phyloP scores from a whole-genome alignment of 2,329 filamentous ascomycete genomes.

The Pestalotiopsis sp. region DNA sequence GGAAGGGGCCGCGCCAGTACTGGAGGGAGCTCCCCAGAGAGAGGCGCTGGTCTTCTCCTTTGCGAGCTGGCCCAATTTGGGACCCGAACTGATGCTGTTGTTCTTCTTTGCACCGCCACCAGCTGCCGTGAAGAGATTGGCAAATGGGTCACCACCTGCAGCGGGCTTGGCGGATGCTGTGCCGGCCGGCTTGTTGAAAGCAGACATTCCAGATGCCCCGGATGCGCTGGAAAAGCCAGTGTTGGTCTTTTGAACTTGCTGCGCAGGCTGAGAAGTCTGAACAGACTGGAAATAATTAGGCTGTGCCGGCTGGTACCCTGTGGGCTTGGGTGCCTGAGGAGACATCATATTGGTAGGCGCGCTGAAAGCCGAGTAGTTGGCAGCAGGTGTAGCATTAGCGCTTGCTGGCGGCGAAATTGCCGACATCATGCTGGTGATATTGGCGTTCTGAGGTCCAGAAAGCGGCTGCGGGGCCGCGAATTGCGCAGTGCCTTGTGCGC shows the following conservation, averaged over 20 bases:
- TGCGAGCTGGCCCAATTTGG: constrained; percentile 90
- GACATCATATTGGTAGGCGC: constrained; percentile 47
- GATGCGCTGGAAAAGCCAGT: constrained; percentile 18
- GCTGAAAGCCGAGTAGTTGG: constrained; percentile 67
- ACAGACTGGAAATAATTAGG: constrained; percentile 98
- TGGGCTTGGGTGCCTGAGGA: constrained; percentile 51
- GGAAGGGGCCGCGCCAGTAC: constrained; percentile 16
- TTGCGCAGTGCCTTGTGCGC: constrained; percentile 61
- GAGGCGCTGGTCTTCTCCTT: constrained; percentile 96
- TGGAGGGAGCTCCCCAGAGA: constrained; percentile 80
- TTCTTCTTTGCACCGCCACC: constrained; percentile 77
- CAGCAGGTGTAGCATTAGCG: constrained; percentile 54
- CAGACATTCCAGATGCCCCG: constrained; percentile 23
- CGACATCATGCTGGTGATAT: constrained; percentile 80
- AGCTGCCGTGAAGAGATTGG: constrained; percentile 79
- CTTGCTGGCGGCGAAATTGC: constrained; percentile 77
- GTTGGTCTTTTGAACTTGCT: constrained; percentile 33
- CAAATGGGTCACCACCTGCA: constrained; percentile 82
- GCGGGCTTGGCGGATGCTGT: constrained; percentile 53
- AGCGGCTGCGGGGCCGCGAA: constrained; percentile 84
- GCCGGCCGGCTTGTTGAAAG: constrained; percentile 49
- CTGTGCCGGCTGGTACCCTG: constrained; percentile 73
- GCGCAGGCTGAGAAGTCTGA: constrained; percentile 66
- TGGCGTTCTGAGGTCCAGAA: constrained; percentile 78
- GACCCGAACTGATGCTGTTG: constrained; percentile 63